Base-by-base conservation (phyloP, 1,284 basidiomycete genomes). In the Apiotrichum porosum region DNA sequence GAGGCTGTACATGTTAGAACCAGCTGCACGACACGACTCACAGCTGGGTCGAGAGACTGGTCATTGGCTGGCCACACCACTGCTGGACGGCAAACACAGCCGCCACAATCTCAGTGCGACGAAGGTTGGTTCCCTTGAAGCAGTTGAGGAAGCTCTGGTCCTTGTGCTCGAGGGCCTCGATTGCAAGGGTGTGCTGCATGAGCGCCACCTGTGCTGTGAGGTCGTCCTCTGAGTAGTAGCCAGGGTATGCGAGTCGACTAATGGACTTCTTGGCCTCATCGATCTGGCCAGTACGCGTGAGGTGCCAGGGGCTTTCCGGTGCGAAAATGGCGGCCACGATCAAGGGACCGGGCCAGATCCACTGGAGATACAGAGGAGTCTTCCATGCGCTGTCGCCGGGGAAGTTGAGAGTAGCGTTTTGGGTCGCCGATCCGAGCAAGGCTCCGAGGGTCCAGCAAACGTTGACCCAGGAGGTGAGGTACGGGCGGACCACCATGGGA, bases 231-330 rank as follows among this genome's bases (percentile, higher is more conserved):
- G 71, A 57, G 37, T 72, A 61, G 28, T 62, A 44, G 38, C 61
- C 56, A 10, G 56, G 42, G 10, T 55, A 58, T 0, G 69, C 65
- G n/a, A 79, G 63, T 9, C 76, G 65, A n/a, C 57, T 52, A 13
- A 79, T 57, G 13, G 65, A 56, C 37, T 62, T 58, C 52, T 69
- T 71, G 18, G 77, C 79, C 4, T 78, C 77, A 24, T 75, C 77
- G 46, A 68, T 47, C 8, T 75, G 51, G 14, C 48, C 45, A 26
- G 39, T 42, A 32, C 56, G 49, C 13, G 56, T 51, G 9, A 58
- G 54, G 46, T 49, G 51, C 54, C 58, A 57, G 4, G 57, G 48
- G 17, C 49, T 55, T 34, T 59, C 62, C 18, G 62, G 62, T 9
- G 60, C 54, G 23, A 63, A 48, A 38, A 50, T 32, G 26, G 54